Base-by-base conservation (phyloP, 495 filamentous ascomycete genomes). In the Aspergillus cristatus region DNA sequence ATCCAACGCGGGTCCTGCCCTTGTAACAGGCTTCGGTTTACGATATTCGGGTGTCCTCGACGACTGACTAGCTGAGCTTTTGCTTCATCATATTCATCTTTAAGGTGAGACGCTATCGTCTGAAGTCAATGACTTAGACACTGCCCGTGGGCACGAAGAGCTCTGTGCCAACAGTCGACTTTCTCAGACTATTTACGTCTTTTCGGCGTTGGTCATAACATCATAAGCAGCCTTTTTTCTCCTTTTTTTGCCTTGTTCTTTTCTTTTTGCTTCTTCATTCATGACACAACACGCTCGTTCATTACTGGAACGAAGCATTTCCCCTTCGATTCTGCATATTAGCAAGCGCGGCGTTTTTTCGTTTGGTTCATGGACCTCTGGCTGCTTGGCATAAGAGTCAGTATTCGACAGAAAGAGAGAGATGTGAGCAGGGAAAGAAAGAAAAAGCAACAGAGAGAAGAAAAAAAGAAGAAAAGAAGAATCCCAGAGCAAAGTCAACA, bases 1-100 rank as follows among this genome's bases (percentile, higher is more conserved):
- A 80, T 45, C 62, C 63, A 35, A 60, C 65, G 32, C 62, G 63
- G 42, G 55, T 68, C 47, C 58, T 70, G 46, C 54, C 62, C 48
- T 54, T 68, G 62, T 70, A 70, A 67, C 55, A 40, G 43, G 33
- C 37, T 35, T 32, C 18, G 28, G 2, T 20, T n/a, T n/a, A 42
- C 22, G 28, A 31, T 17, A 24, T 28, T 22, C 35, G 18, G 28
- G 20, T 30, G 15, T 33, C 14, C 34, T 10, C 20, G 17, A 4
- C 14, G 29, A n/a, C n/a, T n/a, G n/a, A n/a, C n/a, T n/a, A n/a
- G n/a, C n/a, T n/a, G n/a, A n/a, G n/a, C 20, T 35, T 35, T 30
- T 35, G 6, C 11, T 14, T 30, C 13, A 6, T 30, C 5, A 6
- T n/a, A n/a, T 30, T 14, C 28, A 4, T 30, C 10, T 14, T 48